Percentiles rank a stretch among this genome's conserved stretches.
phyloP scores from a whole-genome alignment of 2,329 filamentous ascomycete genomes.

The Cladobotryum protrusum region DNA sequence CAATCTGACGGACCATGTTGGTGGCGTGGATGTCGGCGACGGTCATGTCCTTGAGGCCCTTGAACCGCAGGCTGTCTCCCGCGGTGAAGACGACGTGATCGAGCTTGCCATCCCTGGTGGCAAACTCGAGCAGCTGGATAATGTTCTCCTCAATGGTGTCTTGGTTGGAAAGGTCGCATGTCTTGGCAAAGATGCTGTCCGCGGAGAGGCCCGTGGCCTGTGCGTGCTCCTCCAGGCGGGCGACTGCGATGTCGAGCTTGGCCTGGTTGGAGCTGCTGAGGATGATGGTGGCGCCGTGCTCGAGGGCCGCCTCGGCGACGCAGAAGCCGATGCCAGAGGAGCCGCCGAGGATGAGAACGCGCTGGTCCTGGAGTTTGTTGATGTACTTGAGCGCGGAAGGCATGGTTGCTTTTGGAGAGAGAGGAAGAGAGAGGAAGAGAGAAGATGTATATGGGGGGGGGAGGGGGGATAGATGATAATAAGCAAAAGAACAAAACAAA shows the following conservation, averaged over 20 bases:
- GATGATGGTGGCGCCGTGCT: conserved; percentile 48
- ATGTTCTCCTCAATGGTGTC: conserved; percentile 31
- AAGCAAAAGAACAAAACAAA: too few relatives aligned
- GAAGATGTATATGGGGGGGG: too few relatives aligned
- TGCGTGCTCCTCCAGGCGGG: conserved; percentile 27
- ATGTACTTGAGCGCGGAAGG: conserved; percentile 20
- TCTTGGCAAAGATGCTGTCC: conserved; percentile 20
- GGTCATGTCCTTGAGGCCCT: conserved; percentile 34
- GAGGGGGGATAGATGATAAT: too few relatives aligned
- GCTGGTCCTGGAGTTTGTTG: conserved; percentile 30
- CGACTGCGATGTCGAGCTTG: conserved; percentile 42
- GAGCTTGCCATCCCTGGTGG: conserved; percentile 41
- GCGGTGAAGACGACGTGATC: conserved; percentile 56
- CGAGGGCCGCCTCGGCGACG: conserved; percentile 52
- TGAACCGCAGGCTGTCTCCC: conserved; percentile 35
- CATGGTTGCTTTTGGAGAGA: too few relatives aligned
- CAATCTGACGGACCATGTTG: conserved; percentile 45
- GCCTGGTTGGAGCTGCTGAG: conserved; percentile 52
- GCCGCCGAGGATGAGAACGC: conserved; percentile 57
- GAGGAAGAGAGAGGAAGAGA: too few relatives aligned
- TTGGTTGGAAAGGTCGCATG: conserved; percentile 15
- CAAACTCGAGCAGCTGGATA: conserved; percentile 40
- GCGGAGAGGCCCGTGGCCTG: conserved; percentile 31
- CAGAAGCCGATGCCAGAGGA: conserved; percentile 57
- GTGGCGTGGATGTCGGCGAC: conserved; percentile 34